Conservation (phyloP, 345 rosid genomes). For the Eucalyptus microcorys region DNA sequence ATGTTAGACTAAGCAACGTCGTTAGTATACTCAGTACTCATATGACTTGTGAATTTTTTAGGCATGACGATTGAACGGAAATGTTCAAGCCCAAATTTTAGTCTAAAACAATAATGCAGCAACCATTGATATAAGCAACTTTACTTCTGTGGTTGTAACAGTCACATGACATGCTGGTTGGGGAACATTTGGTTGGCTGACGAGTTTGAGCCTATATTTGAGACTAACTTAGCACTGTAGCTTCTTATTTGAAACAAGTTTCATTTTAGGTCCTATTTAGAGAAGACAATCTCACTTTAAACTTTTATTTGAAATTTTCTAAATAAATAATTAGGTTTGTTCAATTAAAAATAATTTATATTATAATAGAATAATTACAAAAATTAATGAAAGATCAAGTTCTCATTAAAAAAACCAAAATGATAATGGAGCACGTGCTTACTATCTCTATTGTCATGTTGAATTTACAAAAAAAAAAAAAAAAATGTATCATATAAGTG, state of each 20-base stretch:
- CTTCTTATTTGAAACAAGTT: background rate
- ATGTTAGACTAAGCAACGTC: background rate
- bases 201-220: background rate
- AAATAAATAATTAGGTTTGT: background rate
- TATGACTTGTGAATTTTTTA: background rate
- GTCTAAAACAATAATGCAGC: background rate
- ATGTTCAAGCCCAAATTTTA: background rate
- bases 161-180: background rate
- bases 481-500: background rate
- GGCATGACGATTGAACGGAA: fast-evolving
- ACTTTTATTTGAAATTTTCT: background rate
- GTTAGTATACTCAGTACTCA: background rate
- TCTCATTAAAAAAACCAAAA: background rate
- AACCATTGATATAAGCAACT: background rate
- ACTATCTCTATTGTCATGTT: background rate
- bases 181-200: background rate
- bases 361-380: background rate
- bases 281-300: background rate
- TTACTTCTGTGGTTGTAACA: fast-evolving
- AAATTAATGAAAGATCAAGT: background rate
- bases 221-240: fast-evolving
- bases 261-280: background rate
- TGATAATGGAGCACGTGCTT: background rate
- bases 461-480: background rate
- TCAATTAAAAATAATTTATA: background rate